A percentile compares a stretch with the other conserved stretches of the same genome.
These are phyloP conservation scores for Mesembryanthemum crystallinum DNA, from an alignment of 148 eudicot species.

Conservation along the genomic window DNA sequence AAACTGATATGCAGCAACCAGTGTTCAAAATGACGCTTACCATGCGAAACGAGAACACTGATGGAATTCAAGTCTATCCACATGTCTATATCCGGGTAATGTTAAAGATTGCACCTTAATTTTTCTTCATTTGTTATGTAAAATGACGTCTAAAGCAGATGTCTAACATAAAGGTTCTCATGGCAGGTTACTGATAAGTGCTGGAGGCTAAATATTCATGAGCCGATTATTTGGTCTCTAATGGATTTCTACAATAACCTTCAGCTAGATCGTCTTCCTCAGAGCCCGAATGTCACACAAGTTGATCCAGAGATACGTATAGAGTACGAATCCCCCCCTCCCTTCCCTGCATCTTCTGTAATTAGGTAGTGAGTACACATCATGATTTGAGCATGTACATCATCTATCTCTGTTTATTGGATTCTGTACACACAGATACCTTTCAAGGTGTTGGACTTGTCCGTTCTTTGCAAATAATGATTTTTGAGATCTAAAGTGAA, in stretches of 20 bases:
- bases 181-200: conserved; percentile 75
- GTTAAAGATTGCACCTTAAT: neutral
- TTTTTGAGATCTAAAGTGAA: neutral
- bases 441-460: neutral
- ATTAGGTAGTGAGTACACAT: neutral
- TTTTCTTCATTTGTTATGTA: neutral
- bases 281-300: conserved; percentile 64
- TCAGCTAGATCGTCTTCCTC: conserved; percentile 77
- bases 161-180: conserved; percentile 11
- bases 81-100: conserved; percentile 82
- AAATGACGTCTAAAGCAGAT: conserved; percentile 6
- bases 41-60: conserved; percentile 69
- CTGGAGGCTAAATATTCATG: conserved; percentile 92
- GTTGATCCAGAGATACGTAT: conserved; percentile 99
- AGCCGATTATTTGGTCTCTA: conserved; percentile 93
- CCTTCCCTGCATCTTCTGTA: neutral
- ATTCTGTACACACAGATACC: neutral
- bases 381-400: neutral
- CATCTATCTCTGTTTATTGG: no score
- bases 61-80: conserved; percentile 88
- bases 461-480: neutral
- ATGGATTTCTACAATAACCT: conserved; percentile 75
- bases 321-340: conserved; percentile 50
- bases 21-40: conserved; percentile 88
- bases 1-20: conserved; percentile 66